These are phyloP conservation scores for Komagataella mondaviorum DNA, from an alignment of 805 yeast species.

Conservation along the genomic window DNA sequence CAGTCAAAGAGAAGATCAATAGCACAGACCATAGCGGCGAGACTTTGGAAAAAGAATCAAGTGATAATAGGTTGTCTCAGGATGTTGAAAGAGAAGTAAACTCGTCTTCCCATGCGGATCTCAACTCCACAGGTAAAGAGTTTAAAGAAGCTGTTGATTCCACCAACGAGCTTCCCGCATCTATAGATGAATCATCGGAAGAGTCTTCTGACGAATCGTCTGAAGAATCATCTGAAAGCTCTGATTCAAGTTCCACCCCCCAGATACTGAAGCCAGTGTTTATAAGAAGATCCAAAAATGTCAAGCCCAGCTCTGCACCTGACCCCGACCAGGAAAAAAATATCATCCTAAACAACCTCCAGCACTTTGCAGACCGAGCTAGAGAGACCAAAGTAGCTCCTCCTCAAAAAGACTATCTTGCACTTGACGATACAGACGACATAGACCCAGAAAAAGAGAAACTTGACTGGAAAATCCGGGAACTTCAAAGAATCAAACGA, in stretches of 20 bases:
- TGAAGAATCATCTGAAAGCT: slow-evolving; percentile 4
- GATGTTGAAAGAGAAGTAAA: background rate
- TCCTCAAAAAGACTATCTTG: slow-evolving; percentile 10
- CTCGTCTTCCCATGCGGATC: background rate
- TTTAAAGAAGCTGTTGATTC: background rate
- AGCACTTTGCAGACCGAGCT: slow-evolving; percentile 4
- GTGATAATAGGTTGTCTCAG: background rate
- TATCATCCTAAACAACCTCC: background rate
- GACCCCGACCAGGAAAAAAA: slow-evolving; percentile 10
- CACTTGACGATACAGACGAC: slow-evolving; percentile 48
- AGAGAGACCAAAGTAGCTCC: slow-evolving; percentile 5
- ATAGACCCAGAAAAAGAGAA: slow-evolving; percentile 35
- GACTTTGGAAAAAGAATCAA: background rate
- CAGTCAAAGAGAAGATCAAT: background rate
- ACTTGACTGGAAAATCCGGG: slow-evolving; percentile 19
- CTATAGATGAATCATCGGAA: background rate
- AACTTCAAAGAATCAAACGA: slow-evolving; percentile 15
- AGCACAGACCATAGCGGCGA: background rate
- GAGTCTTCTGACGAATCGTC: slow-evolving; percentile 1
- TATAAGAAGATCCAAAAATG: slow-evolving; percentile 4
- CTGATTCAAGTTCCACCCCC: background rate
- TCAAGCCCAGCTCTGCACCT: background rate
- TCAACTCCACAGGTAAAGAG: background rate
- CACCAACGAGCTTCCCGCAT: background rate
- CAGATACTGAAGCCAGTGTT: slow-evolving; percentile 12